Evolutionary conservation across 129 eudicot genomes (phyloP), one percentile per base, ranked within the genome.

Genomic region (Centella asiatica): DNA sequence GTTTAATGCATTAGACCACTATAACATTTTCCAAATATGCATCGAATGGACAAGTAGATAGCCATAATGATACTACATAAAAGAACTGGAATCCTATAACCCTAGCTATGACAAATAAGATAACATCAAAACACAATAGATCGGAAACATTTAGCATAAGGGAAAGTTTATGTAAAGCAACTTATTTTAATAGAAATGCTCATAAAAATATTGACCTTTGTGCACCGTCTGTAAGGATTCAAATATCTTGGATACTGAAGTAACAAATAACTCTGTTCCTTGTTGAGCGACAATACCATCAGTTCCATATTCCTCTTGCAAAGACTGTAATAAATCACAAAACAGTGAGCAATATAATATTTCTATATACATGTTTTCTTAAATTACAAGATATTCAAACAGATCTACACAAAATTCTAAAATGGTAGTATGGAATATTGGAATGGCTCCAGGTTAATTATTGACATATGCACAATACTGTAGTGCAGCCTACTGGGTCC

Each of bases 231-330:
- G 87, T 67, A 87, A 67, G 52, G 83, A 73, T 32, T 81, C 85
- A 57, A 84, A 77, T 66, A 76, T 78, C 76, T 80, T 92, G 64
- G 90, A 84, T 60, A 92, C 53, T 62, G 82, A 56, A 31, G 69
- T 72, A 72, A 71, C 67, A 23, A 84, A 73, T 60, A 92, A 68
- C 60, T 87, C 85, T 62, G 73, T 44, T 64, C 82, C 98, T 69
- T 78, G 63, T 57, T 71, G 68, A 49, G 86, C 78, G 67, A 81
- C 66, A n/a, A n/a, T n/a, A 12, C 83, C 93, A 44, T 78, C 69
- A 67, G 72, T 55, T 76, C 90, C 94, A 82, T 92, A 92, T 40
- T 81, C 80, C 65, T 84, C 85, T 74, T 60, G 81, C 71, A 92
- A 71, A 68, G 74, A 83, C 95, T 92, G 77, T 27, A 63, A 69